Conservation (phyloP, 208 protist species). For the Trypanosoma theileri region DNA sequence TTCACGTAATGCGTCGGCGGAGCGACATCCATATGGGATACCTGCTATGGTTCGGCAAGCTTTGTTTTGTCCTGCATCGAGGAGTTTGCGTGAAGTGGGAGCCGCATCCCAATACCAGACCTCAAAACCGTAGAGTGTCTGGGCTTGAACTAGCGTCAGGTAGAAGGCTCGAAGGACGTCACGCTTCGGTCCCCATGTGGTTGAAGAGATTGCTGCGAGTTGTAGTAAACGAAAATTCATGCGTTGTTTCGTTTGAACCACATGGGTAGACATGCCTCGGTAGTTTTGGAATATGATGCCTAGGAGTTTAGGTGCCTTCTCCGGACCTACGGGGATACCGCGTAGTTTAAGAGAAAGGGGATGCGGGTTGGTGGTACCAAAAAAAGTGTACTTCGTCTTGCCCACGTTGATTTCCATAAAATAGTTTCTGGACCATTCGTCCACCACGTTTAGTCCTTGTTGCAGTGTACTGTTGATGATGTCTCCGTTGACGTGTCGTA, state of each 20-base stretch:
- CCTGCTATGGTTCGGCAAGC: slow-evolving; percentile 3
- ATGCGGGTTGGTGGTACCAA: not conserved
- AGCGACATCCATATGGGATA: not conserved
- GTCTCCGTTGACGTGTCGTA: not conserved
- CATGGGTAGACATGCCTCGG: not conserved
- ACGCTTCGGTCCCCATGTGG: slow-evolving; percentile 6
- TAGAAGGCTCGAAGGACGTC: slow-evolving; percentile 1
- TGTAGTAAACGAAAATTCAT: not conserved
- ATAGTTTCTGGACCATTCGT: not conserved
- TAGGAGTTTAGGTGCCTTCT: too few species aligned
- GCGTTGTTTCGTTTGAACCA: not conserved
- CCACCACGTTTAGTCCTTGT: not conserved
- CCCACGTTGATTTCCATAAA: slow-evolving; percentile 1
- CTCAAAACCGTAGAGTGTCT: slow-evolving; percentile 2
- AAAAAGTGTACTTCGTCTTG: slow-evolving; percentile 9
- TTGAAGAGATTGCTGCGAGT: not conserved
- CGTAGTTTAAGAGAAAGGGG: too few species aligned
- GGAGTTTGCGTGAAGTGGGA: not conserved
- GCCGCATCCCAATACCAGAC: slow-evolving; percentile 7
- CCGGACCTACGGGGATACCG: too few species aligned
- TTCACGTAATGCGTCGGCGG: not conserved
- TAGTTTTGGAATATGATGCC: not conserved
- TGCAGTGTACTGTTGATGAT: slow-evolving; percentile 12
- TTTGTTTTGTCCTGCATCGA: not conserved
- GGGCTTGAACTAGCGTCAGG: slow-evolving; percentile 1